Evolutionary conservation across 495 filamentous ascomycete genomes (phyloP).

Genomic region (Lichina pygmaea): DNA sequence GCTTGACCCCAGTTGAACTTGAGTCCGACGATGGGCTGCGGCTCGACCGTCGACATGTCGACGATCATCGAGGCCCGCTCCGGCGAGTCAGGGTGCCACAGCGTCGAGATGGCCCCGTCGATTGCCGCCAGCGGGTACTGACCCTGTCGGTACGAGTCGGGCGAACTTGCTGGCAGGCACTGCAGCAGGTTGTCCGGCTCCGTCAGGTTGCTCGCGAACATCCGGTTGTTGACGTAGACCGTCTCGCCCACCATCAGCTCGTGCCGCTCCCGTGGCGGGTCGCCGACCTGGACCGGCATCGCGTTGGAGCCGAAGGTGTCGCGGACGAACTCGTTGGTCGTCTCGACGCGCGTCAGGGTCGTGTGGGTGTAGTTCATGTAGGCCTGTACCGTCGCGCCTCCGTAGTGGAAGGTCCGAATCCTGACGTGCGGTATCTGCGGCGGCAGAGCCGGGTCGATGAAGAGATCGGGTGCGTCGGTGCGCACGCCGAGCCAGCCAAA

Average conservation of each 20-base stretch:
- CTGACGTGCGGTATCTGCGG: constrained; percentile 32
- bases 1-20: constrained; percentile 39
- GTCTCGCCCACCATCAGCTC: constrained; percentile 21
- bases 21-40: constrained; percentile 21
- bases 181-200: constrained; percentile 35
- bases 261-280: constrained; percentile 10
- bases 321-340: constrained; percentile 22
- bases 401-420: constrained; percentile 45
- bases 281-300: constrained; percentile 9
- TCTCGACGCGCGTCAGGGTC: constrained; percentile 23
- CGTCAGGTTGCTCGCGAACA: constrained; percentile 15
- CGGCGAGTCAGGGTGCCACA: constrained; percentile 38
- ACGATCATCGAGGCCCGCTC: constrained; percentile 21
- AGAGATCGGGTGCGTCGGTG: constrained; percentile 23
- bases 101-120: constrained; percentile 41
- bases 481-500: constrained; percentile 35
- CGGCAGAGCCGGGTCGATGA: constrained; percentile 30
- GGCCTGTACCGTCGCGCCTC: constrained; percentile 34
- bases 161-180: constrained; percentile 28
- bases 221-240: constrained; percentile 31
- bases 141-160: constrained; percentile 25
- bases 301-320: constrained; percentile 14
- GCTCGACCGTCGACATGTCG: constrained; percentile 11
- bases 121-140: constrained; percentile 48
- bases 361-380: constrained; percentile 39